These are phyloP conservation scores for Rhizopogon rudus DNA, from an alignment of 768 basidiomycete genomes.

Conservation along the genomic window DNA sequence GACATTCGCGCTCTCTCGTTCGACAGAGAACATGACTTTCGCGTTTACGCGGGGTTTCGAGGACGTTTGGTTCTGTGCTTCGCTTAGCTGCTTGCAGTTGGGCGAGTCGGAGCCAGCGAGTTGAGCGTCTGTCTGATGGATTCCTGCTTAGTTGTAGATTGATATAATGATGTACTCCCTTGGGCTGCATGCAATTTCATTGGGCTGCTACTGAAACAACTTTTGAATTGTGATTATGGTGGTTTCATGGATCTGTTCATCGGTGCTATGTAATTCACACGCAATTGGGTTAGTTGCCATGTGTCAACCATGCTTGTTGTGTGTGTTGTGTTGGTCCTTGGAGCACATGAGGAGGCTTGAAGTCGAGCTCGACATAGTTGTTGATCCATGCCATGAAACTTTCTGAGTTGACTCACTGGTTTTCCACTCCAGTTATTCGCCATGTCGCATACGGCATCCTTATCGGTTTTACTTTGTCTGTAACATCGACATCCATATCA, in stretches of 20 bases:
- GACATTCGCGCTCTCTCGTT: conserved; percentile 61
- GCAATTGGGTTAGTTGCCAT: too few relatives aligned
- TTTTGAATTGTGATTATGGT: too few relatives aligned
- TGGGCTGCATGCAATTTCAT: too few relatives aligned
- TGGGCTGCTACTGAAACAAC: too few relatives aligned
- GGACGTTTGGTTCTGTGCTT: conserved; percentile 52
- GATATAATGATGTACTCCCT: background rate
- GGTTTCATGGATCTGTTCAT: too few relatives aligned
- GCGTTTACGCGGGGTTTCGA: conserved; percentile 39
- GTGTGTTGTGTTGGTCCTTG: too few relatives aligned
- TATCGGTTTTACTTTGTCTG: conserved; percentile 71
- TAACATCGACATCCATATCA: conserved; percentile 63
- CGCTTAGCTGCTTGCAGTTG: conserved; percentile 22
- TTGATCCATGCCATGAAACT: conserved; percentile 9
- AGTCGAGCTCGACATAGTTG: too few relatives aligned
- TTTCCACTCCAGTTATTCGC: conserved; percentile 20
- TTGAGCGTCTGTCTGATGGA: conserved; percentile 63
- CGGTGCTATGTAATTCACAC: too few relatives aligned
- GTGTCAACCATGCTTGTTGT: too few relatives aligned
- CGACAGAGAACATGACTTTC: conserved; percentile 57
- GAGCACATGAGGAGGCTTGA: too few relatives aligned
- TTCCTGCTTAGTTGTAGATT: conserved; percentile 21
- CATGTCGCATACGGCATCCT: conserved; percentile 50
- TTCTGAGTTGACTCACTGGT: conserved; percentile 10
- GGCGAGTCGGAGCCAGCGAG: conserved; percentile 40